Evolutionary conservation across 169 alveolate species (phyloP), one percentile per base, ranked within the genome.

Genomic region (Plasmodium malariae): DNA sequence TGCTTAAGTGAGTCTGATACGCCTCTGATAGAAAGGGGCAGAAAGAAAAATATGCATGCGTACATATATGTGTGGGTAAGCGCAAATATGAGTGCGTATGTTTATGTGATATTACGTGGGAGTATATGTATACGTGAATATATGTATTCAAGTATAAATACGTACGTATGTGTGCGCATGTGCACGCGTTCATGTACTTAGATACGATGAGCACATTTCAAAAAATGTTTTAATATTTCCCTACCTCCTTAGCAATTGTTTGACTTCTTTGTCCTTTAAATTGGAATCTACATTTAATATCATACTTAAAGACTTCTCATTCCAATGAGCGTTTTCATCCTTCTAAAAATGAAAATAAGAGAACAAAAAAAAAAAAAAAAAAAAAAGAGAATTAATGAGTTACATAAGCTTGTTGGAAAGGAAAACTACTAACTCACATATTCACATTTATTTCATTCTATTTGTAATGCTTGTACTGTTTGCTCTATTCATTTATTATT

Each of bases 261-360:
- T 76, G 19, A 55, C 69, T 21, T 76, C 76, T 40, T 76, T 76
- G 26, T 76, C 89, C 89, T 62, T 76, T n/a, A 54, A 62, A 45
- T 76, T 76, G 0, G 89, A 62, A 30, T 76, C 89, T 49, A 67
- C 89, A 55, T 60, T 76, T 14, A 76, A 17, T 17, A 76, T 57
- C 62, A 65, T 63, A 45, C 55, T 60, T 55, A 76, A 36, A 12
- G 89, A 76, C 5, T 55, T 62, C 21, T 76, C 89, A 12, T 76
- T 60, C 89, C 89, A 76, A 19, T 76, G 89, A 5, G 34, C 48
- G 48, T 76, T 67, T 69, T 76, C 89, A 32, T 76, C 89, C 26
- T 76, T 76, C 89, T 76, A 49, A 21, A 30, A 30, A 24, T n/a
- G 34, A 36, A 34, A 24, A 9, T 37, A 45, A 26, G 11, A 17